These are phyloP conservation scores for Pythium periplocum DNA, from an alignment of 352 stramenopile species.

Conservation along the genomic window DNA sequence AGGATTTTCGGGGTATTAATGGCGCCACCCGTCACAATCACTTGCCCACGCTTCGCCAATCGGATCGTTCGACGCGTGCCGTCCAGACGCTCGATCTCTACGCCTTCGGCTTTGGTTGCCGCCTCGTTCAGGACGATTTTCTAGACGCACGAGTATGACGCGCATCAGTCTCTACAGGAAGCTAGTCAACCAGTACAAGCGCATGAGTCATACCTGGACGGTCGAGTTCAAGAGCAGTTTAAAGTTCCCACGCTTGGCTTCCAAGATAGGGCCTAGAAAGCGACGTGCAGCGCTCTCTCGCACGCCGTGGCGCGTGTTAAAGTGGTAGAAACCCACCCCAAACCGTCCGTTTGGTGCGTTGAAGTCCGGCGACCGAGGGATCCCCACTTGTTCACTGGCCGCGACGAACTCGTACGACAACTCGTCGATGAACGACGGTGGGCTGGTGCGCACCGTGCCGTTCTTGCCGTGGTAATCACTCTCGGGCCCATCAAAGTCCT, in stretches of 20 bases:
- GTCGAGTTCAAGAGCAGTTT: conserved; percentile 46
- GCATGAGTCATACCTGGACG: conserved; percentile 35
- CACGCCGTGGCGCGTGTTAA: conserved; percentile 80
- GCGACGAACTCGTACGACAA: conserved; percentile 47
- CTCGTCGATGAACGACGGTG: conserved; percentile 19
- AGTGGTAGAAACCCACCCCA: conserved; percentile 83
- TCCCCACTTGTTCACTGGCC: conserved; percentile 43
- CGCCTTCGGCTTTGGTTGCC: conserved; percentile 26
- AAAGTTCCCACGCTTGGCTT: conserved; percentile 35
- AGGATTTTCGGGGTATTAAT: conserved; percentile 87
- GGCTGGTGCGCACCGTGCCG: conserved; percentile 60
- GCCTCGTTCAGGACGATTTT: conserved; percentile 47
- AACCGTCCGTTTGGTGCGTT: conserved; percentile 65
- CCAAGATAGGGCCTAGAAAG: conserved; percentile 58
- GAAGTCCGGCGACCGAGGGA: conserved; percentile 66
- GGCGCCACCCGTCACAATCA: conserved; percentile 79
- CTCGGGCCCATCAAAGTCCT: conserved; percentile 60
- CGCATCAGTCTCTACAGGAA: too few relatives aligned
- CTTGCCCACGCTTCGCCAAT: conserved; percentile 30
- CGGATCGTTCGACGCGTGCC: conserved; percentile 32
- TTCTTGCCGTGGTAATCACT: conserved; percentile 44
- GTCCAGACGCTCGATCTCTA: conserved; percentile 35
- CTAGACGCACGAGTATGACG: conserved; percentile 6
- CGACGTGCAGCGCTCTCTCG: conserved; percentile 74
- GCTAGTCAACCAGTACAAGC: too few relatives aligned